Evolutionary conservation across 177 flowering plant genomes (phyloP).

Genomic region (Vitis hybrid): DNA sequence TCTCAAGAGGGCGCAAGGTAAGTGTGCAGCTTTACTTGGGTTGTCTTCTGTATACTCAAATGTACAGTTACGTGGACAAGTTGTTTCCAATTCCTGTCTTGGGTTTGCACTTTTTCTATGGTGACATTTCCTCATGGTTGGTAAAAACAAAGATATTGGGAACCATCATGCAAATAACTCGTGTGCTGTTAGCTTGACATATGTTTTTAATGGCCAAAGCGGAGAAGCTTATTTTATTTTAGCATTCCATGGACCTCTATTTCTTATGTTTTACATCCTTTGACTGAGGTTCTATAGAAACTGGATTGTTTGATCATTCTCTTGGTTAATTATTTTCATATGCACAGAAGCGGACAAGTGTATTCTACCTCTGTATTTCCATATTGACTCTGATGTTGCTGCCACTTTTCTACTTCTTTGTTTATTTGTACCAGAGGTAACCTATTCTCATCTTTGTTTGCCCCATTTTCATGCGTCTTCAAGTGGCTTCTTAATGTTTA

Average conservation of each 20-base stretch:
- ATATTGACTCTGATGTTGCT: slow-evolving; percentile 64
- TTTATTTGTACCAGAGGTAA: slow-evolving; percentile 72
- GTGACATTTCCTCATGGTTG: no score
- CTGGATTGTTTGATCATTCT: no score
- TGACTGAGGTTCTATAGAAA: no score
- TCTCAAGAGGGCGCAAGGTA: slow-evolving; percentile 72
- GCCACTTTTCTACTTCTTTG: slow-evolving; percentile 58
- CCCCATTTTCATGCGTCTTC: background rate
- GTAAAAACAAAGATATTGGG: no score
- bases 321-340: background rate
- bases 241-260: background rate
- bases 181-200: no score
- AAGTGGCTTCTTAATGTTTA: background rate
- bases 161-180: no score
- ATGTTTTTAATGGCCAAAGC: no score
- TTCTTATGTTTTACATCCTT: background rate
- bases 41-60: background rate
- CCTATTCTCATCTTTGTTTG: background rate
- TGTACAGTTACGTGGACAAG: no score
- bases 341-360: slow-evolving; percentile 61
- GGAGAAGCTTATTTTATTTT: background rate
- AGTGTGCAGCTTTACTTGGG: background rate
- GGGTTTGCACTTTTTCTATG: no score
- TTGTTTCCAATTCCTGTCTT: no score
- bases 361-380: slow-evolving; percentile 51